Evolutionary conservation across 2,329 filamentous ascomycete genomes (phyloP).

Genomic region (Cercospora beticola): DNA sequence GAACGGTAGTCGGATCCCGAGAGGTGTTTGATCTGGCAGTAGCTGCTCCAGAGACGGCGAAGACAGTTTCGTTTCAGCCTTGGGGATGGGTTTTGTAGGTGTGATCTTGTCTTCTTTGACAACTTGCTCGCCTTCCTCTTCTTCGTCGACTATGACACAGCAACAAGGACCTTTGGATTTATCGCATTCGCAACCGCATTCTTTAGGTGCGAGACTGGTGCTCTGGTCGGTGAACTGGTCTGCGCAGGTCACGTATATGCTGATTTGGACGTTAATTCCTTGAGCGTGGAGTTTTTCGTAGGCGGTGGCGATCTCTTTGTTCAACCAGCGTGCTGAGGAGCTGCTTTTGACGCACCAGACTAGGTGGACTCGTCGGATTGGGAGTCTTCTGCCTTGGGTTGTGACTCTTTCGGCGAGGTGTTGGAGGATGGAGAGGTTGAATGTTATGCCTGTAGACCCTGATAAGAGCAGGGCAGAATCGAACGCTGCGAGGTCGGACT

Average conservation of each 20-base stretch:
- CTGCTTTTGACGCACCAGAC: constrained; percentile 32
- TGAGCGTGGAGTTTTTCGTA: constrained; percentile 20
- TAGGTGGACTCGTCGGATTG: constrained; percentile 27
- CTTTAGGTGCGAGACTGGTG: constrained; percentile 17
- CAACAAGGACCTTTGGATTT: constrained; percentile 31
- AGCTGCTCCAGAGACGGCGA: background rate
- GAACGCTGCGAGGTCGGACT: constrained; percentile 31
- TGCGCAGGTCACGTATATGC: constrained; percentile 31
- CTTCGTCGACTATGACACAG: constrained; percentile 23
- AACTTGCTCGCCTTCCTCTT: constrained; percentile 16
- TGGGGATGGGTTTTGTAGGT: constrained; percentile 1
- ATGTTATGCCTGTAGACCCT: constrained; percentile 34
- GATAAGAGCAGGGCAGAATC: constrained; percentile 32
- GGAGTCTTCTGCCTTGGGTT: constrained; percentile 21
- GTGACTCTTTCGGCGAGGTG: constrained; percentile 29
- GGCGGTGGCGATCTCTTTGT: constrained; percentile 25
- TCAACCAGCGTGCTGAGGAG: constrained; percentile 25
- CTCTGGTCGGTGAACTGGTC: constrained; percentile 26
- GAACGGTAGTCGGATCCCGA: constrained; percentile 13
- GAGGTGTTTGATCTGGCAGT: background rate
- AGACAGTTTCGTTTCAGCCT: background rate
- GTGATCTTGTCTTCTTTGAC: constrained; percentile 15
- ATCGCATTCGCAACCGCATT: constrained; percentile 31
- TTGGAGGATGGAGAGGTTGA: constrained; percentile 30
- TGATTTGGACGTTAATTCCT: constrained; percentile 27